Base-by-base conservation (phyloP, 345 rosid species). In the Adansonia digitata region DNA sequence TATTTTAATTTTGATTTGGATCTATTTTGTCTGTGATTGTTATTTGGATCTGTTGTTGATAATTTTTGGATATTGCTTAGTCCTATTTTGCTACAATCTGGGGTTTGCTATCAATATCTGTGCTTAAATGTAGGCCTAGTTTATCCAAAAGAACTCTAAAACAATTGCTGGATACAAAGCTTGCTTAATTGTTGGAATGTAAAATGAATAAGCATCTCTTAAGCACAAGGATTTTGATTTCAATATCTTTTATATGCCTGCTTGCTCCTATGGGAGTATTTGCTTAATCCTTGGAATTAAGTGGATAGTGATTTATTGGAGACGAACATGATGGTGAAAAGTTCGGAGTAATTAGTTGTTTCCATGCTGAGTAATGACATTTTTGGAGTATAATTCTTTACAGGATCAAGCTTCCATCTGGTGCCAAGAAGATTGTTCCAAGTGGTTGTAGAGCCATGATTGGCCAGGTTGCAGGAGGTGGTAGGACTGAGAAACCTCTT, bases 401-500 rank as follows among this genome's bases (percentile, higher is more conserved):
- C 57, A 89, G 94, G 82, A 71, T 89, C 35, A 88, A 89, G 85
- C 90, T 89, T 73, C 94, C 94, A n/a, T 89, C 92, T 24, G 91
- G 94, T 5, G 77, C 90, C 0, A 90, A 90, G 86, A 90, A 90
- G 85, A 81, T 89, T 73, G 78, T 88, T 2, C 89, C 92, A 17
- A 88, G 94, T 78, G 90, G 88, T 5, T 90, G 92, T 79, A 81
- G 94, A 35, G 94, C 91, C 5, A 90, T 90, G 94, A 75, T 90
- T 69, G 94, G 94, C 15, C 91, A 90, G 57, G 89, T 90, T 68
- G 92, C 94, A 0, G 94, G 94, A n/a, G 94, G 94, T 45, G 94
- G 94, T 24, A 90, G 94, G 51, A 90, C 91, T 7, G 94, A 89
- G 86, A 89, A 89, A 76, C 94, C 94, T 0, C 61, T 89, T 78